Conservation (phyloP, 306 rosid species). For the Canavalia ensiformis region DNA sequence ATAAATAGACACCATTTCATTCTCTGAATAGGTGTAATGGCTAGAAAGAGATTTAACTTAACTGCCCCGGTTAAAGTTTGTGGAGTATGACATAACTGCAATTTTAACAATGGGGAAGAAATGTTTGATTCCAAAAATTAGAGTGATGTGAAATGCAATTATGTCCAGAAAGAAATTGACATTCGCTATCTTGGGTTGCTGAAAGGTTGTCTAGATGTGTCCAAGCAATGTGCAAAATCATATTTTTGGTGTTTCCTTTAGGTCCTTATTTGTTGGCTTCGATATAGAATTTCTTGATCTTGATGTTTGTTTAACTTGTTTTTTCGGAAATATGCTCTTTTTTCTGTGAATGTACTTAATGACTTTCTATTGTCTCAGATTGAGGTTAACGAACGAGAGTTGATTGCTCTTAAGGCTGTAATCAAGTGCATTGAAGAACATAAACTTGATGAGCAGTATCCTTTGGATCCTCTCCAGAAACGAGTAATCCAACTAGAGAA, state of each 20-base stretch:
- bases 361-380: slow-evolving; percentile 60
- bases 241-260: slow-evolving; percentile 8
- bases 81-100: too few species aligned
- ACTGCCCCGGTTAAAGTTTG: too few species aligned
- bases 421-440: slow-evolving; percentile 92
- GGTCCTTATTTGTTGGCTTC: slow-evolving; percentile 6
- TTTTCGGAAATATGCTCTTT: neutral
- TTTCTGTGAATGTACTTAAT: slow-evolving; percentile 35
- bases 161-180: too few species aligned
- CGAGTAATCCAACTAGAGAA: slow-evolving; percentile 80
- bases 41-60: too few species aligned
- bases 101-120: too few species aligned
- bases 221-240: neutral
- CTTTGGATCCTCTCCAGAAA: slow-evolving; percentile 86
- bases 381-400: slow-evolving; percentile 91
- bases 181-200: neutral
- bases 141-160: too few species aligned
- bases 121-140: too few species aligned
- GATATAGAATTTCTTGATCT: neutral
- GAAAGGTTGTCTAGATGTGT: neutral
- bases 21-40: slow-evolving; percentile 11
- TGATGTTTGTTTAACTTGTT: slow-evolving; percentile 31
- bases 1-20: neutral
- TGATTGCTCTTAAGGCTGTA: slow-evolving; percentile 84
- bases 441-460: slow-evolving; percentile 87